These are phyloP conservation scores for Populus nigra DNA, from an alignment of 345 rosid species.

Conservation along the genomic window DNA sequence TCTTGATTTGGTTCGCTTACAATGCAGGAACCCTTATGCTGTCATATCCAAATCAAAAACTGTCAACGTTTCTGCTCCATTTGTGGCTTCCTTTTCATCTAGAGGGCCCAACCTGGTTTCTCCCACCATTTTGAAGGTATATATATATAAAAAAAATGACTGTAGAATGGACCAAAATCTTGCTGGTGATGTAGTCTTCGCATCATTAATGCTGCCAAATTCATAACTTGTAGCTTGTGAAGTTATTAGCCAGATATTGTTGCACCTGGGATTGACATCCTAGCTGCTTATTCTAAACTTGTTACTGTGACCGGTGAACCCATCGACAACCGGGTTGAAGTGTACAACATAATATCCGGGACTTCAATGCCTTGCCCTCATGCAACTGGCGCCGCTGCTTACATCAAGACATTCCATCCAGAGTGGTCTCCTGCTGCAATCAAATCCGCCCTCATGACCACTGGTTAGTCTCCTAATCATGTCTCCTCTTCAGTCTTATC, in stretches of 20 bases:
- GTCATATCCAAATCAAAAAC: background rate
- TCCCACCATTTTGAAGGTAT: background rate
- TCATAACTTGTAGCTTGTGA: background rate
- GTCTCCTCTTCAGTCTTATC: no score
- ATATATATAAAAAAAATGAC: no score
- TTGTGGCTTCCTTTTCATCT: slow-evolving; percentile 8
- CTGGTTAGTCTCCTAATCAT: no score
- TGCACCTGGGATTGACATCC: slow-evolving; percentile 4
- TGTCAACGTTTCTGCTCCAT: background rate
- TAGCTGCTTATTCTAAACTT: background rate
- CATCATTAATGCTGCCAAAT: no score
- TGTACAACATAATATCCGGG: no score
- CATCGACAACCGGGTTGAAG: no score
- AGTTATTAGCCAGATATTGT: background rate
- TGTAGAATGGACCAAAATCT: no score
- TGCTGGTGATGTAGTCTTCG: no score
- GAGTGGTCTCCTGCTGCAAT: no score
- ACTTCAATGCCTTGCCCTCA: no score
- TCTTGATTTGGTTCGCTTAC: background rate
- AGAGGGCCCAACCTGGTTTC: background rate
- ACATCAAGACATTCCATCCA: no score
- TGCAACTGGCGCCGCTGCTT: no score
- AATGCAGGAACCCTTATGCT: background rate
- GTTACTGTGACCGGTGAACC: background rate
- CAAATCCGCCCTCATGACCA: background rate